Evolutionary conservation across 345 rosid species (phyloP).

Genomic region (Citrus hindsii): DNA sequence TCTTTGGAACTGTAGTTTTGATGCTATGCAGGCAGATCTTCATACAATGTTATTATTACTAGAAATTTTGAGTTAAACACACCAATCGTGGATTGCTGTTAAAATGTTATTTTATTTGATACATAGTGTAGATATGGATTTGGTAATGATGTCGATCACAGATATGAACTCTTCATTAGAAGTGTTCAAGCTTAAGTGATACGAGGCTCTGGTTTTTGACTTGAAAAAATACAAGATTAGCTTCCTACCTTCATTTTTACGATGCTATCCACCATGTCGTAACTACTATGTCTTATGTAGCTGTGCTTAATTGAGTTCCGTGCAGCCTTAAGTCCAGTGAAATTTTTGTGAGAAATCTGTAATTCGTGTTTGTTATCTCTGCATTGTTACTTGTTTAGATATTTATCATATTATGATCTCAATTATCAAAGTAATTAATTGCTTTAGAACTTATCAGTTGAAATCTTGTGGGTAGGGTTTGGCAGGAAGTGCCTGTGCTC

Average conservation of each 20-base stretch:
- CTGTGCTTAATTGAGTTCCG: not conserved
- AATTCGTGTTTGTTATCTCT: not conserved
- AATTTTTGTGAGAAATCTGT: not conserved
- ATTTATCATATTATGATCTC: not conserved
- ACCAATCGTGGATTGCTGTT: not conserved
- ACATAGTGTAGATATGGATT: not conserved
- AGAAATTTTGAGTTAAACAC: not conserved
- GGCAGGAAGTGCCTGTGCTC: conserved; percentile 91
- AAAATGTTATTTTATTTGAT: not conserved
- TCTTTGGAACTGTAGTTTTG: not conserved
- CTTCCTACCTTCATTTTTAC: not conserved
- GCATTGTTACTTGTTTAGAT: not conserved
- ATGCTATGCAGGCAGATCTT: not conserved
- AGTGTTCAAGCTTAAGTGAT: not conserved
- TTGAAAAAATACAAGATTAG: not conserved
- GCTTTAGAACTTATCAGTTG: conserved; percentile 8
- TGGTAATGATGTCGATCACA: not conserved
- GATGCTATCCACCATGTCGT: not conserved
- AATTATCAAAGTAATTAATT: not conserved
- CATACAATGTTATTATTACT: not conserved
- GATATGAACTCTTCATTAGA: not conserved
- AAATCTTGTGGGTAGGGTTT: conserved; percentile 46
- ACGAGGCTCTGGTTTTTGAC: not conserved
- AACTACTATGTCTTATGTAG: not conserved
- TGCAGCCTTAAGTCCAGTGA: not conserved